Base-by-base conservation (phyloP, 2,329 filamentous ascomycete genomes). In the Epichloe baconii region DNA sequence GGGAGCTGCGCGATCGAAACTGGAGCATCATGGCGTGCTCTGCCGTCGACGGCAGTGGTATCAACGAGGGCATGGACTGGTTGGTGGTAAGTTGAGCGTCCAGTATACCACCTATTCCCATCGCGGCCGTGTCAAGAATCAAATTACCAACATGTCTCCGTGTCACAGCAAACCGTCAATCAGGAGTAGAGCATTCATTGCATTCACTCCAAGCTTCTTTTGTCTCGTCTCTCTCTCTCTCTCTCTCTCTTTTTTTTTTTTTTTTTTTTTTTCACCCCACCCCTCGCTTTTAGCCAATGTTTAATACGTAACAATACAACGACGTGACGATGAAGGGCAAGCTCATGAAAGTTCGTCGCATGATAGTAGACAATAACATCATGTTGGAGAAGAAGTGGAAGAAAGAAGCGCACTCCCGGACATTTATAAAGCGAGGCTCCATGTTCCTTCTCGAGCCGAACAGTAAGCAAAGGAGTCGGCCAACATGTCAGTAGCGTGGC, bases 21-120 rank as follows among this genome's bases (percentile, higher is more conserved):
- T 98, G 93, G 93, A 97, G 89, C 69, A 98, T 98, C 65, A 89
- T 98, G 66, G 91, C 90, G 21, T 98, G 93, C 69, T 95, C 88
- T 58, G 93, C 93, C 14, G 91, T 98, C 52, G 93, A 96, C 65
- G 93, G 93, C 43, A 86, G 86, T 62, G 93, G 93, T 66, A 87
- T 98, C 44, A 88, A 85, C 56, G 93, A 98, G 71, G 93, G 93
- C 54, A 98, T 98, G 93, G 93, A 98, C 70, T 98, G 93, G 93
- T 75, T 98, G 65, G 89, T 94, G 76, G 87, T 91, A 70, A 68
- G 76, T 74, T 35, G 26, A 15, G 14, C 17, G 10, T 36, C 40
- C 15, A 21, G 50, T 36, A n/a, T 15, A 12, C 19, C 23, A n/a
- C 44, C 42, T n/a, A 1, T 19, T 17, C 40, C 40, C 11, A 8